phyloP scores from a whole-genome alignment of 371 early-diverging fungal genomes.

The Paraphysoderma sedebokerense region DNA sequence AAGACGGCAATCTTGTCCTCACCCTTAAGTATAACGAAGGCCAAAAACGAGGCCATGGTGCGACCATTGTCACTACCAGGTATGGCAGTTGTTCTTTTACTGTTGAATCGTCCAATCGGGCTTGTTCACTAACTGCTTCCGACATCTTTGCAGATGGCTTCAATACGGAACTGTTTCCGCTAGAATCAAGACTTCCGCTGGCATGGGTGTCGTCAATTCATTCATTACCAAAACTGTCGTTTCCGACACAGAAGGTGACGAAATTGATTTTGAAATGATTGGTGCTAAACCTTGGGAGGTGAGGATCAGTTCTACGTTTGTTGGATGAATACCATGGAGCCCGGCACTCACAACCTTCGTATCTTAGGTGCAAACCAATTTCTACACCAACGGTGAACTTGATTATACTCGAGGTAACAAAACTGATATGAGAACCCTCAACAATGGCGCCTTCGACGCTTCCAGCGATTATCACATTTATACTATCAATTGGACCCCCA shows the following conservation, averaged over 20 bases:
- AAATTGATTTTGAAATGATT: conserved; percentile 1
- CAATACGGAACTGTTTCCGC: conserved; percentile 1
- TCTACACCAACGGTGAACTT: background rate
- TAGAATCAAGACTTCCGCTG: conserved; percentile 1
- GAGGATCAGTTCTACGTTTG: no score
- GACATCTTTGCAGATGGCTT: no score
- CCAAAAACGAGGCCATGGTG: background rate
- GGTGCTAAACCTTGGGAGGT: conserved; percentile 1
- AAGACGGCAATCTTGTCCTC: background rate
- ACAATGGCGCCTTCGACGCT: background rate
- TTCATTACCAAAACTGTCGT: conserved; percentile 1
- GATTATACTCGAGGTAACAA: background rate
- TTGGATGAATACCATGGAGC: no score
- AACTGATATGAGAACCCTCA: background rate
- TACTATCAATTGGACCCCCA: background rate
- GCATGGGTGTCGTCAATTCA: background rate
- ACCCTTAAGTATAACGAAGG: background rate
- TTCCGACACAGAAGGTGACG: background rate
- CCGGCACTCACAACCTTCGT: no score
- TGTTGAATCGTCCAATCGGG: no score
- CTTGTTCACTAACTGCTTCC: no score
- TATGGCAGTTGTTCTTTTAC: no score
- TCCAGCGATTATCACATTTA: conserved; percentile 1
- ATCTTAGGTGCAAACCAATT: conserved; percentile 1
- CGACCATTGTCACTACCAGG: background rate